phyloP scores from a whole-genome alignment of 805 yeast species.

The Zygotorulaspora florentina region DNA sequence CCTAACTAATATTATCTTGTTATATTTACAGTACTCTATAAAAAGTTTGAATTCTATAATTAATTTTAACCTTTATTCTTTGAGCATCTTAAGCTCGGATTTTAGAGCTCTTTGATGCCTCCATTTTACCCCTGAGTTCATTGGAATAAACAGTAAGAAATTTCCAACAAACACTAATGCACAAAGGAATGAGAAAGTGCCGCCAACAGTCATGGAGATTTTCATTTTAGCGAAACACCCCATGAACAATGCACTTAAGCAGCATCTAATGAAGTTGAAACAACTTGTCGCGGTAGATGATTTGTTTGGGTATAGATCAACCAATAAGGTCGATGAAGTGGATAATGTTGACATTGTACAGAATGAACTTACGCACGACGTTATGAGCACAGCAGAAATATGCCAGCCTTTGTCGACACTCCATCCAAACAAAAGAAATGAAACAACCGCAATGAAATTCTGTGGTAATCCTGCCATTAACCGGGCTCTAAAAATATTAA shows the following conservation, averaged over 20 bases:
- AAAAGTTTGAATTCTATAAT: neutral
- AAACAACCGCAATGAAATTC: constrained; percentile 37
- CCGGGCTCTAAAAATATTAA: constrained; percentile 53
- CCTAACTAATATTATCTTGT: neutral
- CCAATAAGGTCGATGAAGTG: constrained; percentile 58
- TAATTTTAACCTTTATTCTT: neutral
- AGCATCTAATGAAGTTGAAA: constrained; percentile 67
- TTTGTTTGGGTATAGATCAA: constrained; percentile 65
- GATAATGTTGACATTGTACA: constrained; percentile 54
- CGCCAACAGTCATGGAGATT: constrained; percentile 57
- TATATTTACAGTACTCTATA: neutral
- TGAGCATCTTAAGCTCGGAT: constrained; percentile 16
- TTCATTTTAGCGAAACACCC: constrained; percentile 66
- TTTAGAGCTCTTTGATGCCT: constrained; percentile 22
- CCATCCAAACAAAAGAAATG: constrained; percentile 67
- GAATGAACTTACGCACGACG: constrained; percentile 53
- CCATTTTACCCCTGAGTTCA: constrained; percentile 39
- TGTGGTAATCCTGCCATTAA: constrained; percentile 46
- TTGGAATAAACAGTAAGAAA: constrained; percentile 32
- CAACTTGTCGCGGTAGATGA: constrained; percentile 72
- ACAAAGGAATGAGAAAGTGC: constrained; percentile 66
- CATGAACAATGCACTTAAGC: constrained; percentile 60
- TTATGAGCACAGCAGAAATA: constrained; percentile 52
- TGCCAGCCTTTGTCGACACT: constrained; percentile 48
- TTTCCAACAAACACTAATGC: constrained; percentile 40